Conservation (phyloP, 768 basidiomycete species). For the Cystobasidium tubakii region DNA sequence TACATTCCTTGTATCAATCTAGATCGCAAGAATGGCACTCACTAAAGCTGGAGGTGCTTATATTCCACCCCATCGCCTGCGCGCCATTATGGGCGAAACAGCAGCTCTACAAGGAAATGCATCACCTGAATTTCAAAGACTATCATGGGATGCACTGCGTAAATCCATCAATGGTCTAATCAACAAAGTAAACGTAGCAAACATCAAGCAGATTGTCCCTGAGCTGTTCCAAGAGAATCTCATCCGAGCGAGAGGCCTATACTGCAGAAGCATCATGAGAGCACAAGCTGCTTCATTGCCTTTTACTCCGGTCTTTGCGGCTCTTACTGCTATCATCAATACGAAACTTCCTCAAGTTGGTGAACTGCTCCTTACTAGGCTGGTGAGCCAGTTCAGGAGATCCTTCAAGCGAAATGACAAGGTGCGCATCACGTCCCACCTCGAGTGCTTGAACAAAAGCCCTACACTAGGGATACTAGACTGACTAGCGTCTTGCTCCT, state of each 20-base stretch:
- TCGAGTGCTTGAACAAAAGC: constrained; percentile 8
- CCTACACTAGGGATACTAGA: background rate
- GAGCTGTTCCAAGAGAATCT: constrained; percentile 83
- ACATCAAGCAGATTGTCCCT: constrained; percentile 45
- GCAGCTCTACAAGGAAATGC: constrained; percentile 74
- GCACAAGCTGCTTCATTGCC: constrained; percentile 95
- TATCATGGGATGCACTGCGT: constrained; percentile 95
- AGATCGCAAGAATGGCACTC: constrained; percentile 44
- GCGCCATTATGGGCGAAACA: constrained; percentile 68
- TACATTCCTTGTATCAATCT: background rate
- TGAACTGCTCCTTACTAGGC: constrained; percentile 76
- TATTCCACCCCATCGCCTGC: constrained; percentile 85
- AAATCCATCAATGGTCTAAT: constrained; percentile 99
- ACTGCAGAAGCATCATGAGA: constrained; percentile 92
- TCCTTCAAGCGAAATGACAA: constrained; percentile 97
- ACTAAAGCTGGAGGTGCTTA: constrained; percentile 84
- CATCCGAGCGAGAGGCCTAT: constrained; percentile 81
- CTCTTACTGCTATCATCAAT: constrained; percentile 88
- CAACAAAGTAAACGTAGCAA: constrained; percentile 60
- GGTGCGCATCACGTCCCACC: constrained; percentile 54
- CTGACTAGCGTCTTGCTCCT: background rate
- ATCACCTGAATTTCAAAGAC: constrained; percentile 80
- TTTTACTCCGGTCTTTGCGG: constrained; percentile 94
- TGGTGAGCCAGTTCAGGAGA: constrained; percentile 90
- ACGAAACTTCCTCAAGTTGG: constrained; percentile 95